These are phyloP conservation scores for Aspergillus hiratsukae DNA, from an alignment of 2,329 filamentous ascomycete genomes.

Conservation along the genomic window DNA sequence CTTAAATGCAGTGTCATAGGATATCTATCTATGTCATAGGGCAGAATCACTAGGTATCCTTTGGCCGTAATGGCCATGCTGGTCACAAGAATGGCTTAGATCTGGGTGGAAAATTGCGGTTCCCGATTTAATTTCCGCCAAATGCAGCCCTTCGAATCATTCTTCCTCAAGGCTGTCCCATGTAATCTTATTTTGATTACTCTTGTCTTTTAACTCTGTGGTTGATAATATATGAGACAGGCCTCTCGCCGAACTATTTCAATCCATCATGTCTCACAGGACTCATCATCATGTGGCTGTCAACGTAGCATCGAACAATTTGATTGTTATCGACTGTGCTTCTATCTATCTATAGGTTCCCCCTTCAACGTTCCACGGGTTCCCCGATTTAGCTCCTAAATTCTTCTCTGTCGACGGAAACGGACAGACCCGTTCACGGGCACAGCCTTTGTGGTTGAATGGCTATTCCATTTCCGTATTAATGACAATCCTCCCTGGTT, in stretches of 20 bases:
- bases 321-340: background rate
- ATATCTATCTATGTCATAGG: no score
- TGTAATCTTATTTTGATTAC: background rate
- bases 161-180: background rate
- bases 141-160: background rate
- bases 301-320: background rate
- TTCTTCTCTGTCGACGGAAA: background rate
- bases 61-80: no score
- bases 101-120: background rate
- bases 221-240: background rate
- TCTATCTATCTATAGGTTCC: background rate
- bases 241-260: background rate
- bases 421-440: background rate
- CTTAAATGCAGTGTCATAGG: background rate
- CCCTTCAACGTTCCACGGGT: background rate
- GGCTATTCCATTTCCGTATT: background rate
- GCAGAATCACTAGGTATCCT: no score
- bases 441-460: background rate
- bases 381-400: background rate
- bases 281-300: background rate
- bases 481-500: background rate
- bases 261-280: background rate
- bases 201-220: background rate
- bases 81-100: background rate
- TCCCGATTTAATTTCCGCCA: background rate